phyloP scores from a whole-genome alignment of 2,329 filamentous ascomycete genomes.

The Beauveria bassiana region DNA sequence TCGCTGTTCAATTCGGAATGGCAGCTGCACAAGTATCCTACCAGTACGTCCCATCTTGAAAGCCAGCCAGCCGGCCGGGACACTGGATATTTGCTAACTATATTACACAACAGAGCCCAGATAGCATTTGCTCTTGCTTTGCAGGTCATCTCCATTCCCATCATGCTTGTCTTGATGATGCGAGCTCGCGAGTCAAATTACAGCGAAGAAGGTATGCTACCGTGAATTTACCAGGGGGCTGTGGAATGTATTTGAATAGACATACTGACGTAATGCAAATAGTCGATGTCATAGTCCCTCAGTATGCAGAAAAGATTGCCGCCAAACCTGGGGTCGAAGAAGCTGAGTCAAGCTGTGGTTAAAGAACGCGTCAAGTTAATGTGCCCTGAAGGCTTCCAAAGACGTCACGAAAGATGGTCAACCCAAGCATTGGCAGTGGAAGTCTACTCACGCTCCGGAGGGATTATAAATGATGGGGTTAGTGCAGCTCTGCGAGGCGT shows the following conservation, averaged over 20 bases:
- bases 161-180: background rate
- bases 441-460: too few species aligned
- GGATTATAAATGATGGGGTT: too few species aligned
- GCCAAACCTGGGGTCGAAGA: background rate
- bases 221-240: too few species aligned
- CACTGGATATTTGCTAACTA: background rate
- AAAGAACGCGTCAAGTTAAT: too few species aligned
- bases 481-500: too few species aligned
- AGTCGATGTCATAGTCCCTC: background rate
- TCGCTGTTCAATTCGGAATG: conserved; percentile 6
- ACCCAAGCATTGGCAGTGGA: too few species aligned
- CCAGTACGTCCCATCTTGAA: background rate
- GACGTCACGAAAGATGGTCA: too few species aligned
- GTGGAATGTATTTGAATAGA: too few species aligned
- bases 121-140: background rate
- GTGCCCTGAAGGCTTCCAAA: too few species aligned
- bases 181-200: conserved; percentile 1
- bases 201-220: background rate
- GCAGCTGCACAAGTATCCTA: background rate
- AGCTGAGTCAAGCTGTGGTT: background rate
- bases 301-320: background rate
- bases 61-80: too few species aligned
- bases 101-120: background rate
- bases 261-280: background rate
- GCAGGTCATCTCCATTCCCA: background rate